A percentile compares a stretch with the other conserved stretches of the same genome.
phyloP scores from a whole-genome alignment of 2,329 filamentous ascomycete species.

The Boeremia lycopersici region DNA sequence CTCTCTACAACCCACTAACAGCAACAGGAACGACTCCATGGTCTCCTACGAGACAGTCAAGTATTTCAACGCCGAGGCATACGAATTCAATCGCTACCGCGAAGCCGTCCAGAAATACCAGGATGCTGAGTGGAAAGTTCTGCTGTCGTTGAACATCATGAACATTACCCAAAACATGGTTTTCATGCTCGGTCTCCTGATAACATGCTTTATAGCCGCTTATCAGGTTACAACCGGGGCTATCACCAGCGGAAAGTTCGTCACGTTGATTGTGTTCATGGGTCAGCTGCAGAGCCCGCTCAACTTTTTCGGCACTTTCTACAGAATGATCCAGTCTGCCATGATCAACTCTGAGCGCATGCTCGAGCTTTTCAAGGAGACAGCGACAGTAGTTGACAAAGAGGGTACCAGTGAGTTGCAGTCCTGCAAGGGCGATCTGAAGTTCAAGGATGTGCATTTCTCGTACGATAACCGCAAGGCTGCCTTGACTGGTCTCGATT shows the following conservation, averaged over 20 bases:
- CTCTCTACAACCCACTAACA: slow-evolving; percentile 26
- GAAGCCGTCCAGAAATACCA: slow-evolving; percentile 64
- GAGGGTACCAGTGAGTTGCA: slow-evolving; percentile 67
- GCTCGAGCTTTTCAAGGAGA: slow-evolving; percentile 94
- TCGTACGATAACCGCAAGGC: slow-evolving; percentile 86
- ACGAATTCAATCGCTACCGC: slow-evolving; percentile 64
- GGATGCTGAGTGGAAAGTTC: slow-evolving; percentile 62
- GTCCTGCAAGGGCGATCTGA: slow-evolving; percentile 78
- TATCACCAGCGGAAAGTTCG: slow-evolving; percentile 70
- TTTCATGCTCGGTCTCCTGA: slow-evolving; percentile 68
- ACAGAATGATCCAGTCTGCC: slow-evolving; percentile 91
- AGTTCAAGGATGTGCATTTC: slow-evolving; percentile 88
- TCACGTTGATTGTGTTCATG: slow-evolving; percentile 76
- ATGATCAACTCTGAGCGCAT: slow-evolving; percentile 98
- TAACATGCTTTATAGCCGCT: slow-evolving; percentile 72
- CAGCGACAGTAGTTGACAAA: slow-evolving; percentile 85
- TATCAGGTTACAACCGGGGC: slow-evolving; percentile 69
- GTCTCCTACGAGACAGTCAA: slow-evolving; percentile 90
- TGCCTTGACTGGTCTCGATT: slow-evolving; percentile 81
- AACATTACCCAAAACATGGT: slow-evolving; percentile 68
- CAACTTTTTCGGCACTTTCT: slow-evolving; percentile 87
- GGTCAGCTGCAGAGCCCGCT: slow-evolving; percentile 72
- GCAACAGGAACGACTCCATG: slow-evolving; percentile 82
- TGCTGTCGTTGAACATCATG: slow-evolving; percentile 62
- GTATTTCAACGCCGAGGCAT: slow-evolving; percentile 66